Conservation (phyloP, 2,329 filamentous ascomycete species). For the Thielaviopsis populi region DNA sequence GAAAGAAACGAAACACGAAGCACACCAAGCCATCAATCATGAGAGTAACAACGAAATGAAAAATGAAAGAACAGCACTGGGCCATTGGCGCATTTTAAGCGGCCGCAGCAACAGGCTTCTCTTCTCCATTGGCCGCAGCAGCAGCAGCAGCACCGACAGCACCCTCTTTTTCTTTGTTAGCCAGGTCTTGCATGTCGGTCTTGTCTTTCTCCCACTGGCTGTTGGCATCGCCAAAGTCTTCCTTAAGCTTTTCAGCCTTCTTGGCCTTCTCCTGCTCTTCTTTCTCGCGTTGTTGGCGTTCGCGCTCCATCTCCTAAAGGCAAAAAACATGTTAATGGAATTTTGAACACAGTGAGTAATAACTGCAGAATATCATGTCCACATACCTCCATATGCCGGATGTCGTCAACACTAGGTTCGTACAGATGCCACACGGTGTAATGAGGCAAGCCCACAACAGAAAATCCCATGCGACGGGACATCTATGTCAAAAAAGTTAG, state of each 20-base stretch:
- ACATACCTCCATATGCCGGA: slow-evolving; percentile 78
- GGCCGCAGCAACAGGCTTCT: background rate
- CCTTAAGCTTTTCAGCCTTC: slow-evolving; percentile 61
- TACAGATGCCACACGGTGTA: slow-evolving; percentile 99
- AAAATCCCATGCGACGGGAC: slow-evolving; percentile 91
- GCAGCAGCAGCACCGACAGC: background rate
- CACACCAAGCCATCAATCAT: slow-evolving; percentile 5
- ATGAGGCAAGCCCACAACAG: slow-evolving; percentile 86
- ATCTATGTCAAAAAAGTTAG: slow-evolving; percentile 43
- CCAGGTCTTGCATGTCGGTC: slow-evolving; percentile 54
- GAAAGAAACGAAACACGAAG: slow-evolving; percentile 7
- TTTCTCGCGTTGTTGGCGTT: slow-evolving; percentile 62
- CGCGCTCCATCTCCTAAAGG: slow-evolving; percentile 74
- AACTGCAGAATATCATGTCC: background rate
- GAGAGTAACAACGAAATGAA: slow-evolving; percentile 10
- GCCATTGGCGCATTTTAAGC: background rate
- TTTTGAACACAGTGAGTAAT: background rate
- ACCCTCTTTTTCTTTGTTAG: slow-evolving; percentile 16
- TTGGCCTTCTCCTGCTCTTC: slow-evolving; percentile 55
- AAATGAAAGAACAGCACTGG: slow-evolving; percentile 5
- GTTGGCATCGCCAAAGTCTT: slow-evolving; percentile 61
- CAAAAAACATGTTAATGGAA: slow-evolving; percentile 16
- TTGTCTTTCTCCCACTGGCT: slow-evolving; percentile 87
- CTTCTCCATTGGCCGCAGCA: background rate
- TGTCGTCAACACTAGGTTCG: slow-evolving; percentile 95